Conservation (phyloP, 805 yeast species). For the Candida ipomoeae region DNA sequence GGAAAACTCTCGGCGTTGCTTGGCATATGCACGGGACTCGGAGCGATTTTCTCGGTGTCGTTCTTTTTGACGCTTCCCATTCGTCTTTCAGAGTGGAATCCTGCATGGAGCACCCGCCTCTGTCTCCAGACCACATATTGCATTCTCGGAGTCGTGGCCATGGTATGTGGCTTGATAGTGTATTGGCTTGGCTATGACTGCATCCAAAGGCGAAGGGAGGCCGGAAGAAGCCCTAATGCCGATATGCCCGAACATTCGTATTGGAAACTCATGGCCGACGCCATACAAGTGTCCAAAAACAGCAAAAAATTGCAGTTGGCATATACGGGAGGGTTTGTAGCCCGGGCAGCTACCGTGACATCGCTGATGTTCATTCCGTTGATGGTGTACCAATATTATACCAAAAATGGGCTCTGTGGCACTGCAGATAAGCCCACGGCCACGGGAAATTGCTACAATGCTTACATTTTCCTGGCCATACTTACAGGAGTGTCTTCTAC, state of each 20-base stretch:
- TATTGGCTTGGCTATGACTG: slow-evolving; percentile 44
- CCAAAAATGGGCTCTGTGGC: slow-evolving; percentile 47
- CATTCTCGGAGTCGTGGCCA: slow-evolving; percentile 42
- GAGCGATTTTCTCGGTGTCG: slow-evolving; percentile 62
- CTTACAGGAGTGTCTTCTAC: slow-evolving; percentile 65
- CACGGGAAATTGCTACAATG: slow-evolving; percentile 50
- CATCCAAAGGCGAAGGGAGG: slow-evolving; percentile 28
- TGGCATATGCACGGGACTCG: slow-evolving; percentile 61
- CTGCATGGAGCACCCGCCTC: slow-evolving; percentile 27
- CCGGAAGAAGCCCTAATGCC: slow-evolving; percentile 17
- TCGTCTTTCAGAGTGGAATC: slow-evolving; percentile 37
- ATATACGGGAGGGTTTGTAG: slow-evolving; percentile 57
- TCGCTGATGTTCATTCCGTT: slow-evolving; percentile 60
- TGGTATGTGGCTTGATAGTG: slow-evolving; percentile 37
- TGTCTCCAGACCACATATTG: slow-evolving; percentile 48
- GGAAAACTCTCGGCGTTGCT: slow-evolving; percentile 59
- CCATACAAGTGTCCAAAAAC: slow-evolving; percentile 43
- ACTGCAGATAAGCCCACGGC: slow-evolving; percentile 23
- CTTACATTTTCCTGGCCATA: slow-evolving; percentile 62
- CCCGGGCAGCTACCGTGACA: slow-evolving; percentile 59
- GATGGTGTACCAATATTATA: slow-evolving; percentile 54
- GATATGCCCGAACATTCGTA: slow-evolving; percentile 23
- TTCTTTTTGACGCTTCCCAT: slow-evolving; percentile 56
- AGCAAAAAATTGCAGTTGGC: slow-evolving; percentile 51
- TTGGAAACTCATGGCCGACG: slow-evolving; percentile 40